Percentiles rank a stretch among this genome's conserved stretches.
Conservation (phyloP, 306 rosid genomes). For the Vigna reflexopilosa region DNA sequence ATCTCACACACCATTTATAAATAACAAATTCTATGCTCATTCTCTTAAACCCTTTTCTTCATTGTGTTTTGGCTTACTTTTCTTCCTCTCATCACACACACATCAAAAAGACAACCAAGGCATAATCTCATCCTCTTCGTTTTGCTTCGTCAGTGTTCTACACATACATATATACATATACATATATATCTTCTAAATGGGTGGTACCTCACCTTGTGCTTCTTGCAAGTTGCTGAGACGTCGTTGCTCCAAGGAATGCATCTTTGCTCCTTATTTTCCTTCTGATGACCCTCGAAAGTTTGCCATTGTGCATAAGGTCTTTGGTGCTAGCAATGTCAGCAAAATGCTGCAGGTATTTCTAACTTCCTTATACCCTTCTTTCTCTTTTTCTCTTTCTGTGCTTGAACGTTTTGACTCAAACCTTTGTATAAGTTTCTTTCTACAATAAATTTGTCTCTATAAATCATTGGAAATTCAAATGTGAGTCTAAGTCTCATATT, state of each 20-base stretch:
- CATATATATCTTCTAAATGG: conserved; percentile 45
- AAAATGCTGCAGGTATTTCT: conserved; percentile 77
- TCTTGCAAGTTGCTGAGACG: conserved; percentile 85
- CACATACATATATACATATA: no score
- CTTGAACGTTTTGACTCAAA: no score
- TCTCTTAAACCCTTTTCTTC: conserved; percentile 45
- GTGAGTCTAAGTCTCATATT: no score
- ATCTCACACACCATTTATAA: conserved; percentile 57
- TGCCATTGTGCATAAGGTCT: conserved; percentile 87
- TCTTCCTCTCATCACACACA: conserved; percentile 22
- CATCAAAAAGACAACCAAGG: neutral
- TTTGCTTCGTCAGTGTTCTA: conserved; percentile 18
- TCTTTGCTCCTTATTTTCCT: conserved; percentile 84
- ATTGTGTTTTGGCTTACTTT: conserved; percentile 9
- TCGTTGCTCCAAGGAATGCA: conserved; percentile 80
- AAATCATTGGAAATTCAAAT: no score
- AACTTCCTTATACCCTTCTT: neutral
- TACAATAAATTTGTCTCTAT: no score
- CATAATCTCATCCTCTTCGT: neutral
- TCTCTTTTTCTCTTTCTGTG: no score
- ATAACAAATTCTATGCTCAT: conserved; percentile 46
- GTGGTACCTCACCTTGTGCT: conserved; percentile 81
- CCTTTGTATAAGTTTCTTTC: no score
- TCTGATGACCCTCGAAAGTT: conserved; percentile 78
- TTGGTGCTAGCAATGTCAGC: conserved; percentile 90